These are phyloP conservation scores for Spiromastix sp. DNA, from an alignment of 2,329 filamentous ascomycete species.

Conservation along the genomic window DNA sequence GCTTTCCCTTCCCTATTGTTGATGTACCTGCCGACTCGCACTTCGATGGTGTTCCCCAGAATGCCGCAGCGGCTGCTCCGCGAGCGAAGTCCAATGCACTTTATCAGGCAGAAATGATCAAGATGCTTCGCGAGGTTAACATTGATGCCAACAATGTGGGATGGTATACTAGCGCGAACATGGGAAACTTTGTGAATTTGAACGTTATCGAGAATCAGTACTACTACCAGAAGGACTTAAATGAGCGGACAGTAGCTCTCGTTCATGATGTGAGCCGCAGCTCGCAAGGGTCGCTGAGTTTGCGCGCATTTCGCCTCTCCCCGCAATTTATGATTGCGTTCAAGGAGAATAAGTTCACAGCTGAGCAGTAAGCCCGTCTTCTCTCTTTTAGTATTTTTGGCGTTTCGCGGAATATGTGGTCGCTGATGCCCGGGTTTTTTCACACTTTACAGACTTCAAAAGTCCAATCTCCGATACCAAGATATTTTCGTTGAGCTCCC, in stretches of 20 bases:
- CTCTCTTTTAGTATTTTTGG: neutral
- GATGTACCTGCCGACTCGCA: constrained; percentile 62
- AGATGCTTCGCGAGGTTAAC: constrained; percentile 91
- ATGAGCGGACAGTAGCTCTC: constrained; percentile 76
- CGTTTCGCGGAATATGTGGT: too few relatives aligned
- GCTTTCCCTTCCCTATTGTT: constrained; percentile 82
- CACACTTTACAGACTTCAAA: constrained; percentile 60
- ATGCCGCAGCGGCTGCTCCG: constrained; percentile 75
- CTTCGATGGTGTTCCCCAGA: constrained; percentile 57
- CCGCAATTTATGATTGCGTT: constrained; percentile 77
- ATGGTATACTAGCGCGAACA: constrained; percentile 97
- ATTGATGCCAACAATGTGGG: constrained; percentile 96
- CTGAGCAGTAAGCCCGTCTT: constrained; percentile 63
- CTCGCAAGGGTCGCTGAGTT: constrained; percentile 78
- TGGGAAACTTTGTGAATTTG: constrained; percentile 95
- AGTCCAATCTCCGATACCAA: constrained; percentile 85
- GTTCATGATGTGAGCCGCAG: constrained; percentile 95
- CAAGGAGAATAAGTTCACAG: constrained; percentile 96
- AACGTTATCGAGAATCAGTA: constrained; percentile 97
- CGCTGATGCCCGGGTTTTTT: neutral
- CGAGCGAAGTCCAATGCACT: constrained; percentile 78
- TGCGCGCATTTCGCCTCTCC: constrained; percentile 88
- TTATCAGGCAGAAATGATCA: constrained; percentile 96
- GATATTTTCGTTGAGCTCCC: constrained; percentile 90
- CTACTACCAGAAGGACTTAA: constrained; percentile 87